A percentile compares a stretch with the other conserved stretches of the same genome.
phyloP scores from a whole-genome alignment of 2,329 filamentous ascomycete genomes.

The Fusarium zealandicum region DNA sequence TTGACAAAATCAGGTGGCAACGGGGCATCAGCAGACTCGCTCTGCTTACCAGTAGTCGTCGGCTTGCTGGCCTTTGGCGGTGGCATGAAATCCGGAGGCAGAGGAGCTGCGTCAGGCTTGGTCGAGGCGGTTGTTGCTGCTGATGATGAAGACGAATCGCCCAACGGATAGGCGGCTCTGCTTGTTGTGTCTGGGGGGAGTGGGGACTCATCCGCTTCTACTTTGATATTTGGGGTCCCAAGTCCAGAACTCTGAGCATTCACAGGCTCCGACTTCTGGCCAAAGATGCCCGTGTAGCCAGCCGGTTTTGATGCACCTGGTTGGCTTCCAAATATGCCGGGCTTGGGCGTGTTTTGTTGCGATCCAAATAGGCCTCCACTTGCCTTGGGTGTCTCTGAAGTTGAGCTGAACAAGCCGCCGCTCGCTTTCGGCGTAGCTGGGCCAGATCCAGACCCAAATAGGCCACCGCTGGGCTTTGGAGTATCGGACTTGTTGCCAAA shows the following conservation, averaged over 20 bases:
- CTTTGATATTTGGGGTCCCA: conserved; percentile 49
- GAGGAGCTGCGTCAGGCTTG: conserved; percentile 47
- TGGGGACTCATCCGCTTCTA: conserved; percentile 50
- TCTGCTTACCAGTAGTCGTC: conserved; percentile 14
- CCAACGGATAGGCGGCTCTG: conserved; percentile 57
- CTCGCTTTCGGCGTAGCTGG: conserved; percentile 28
- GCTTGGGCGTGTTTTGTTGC: conserved; percentile 34
- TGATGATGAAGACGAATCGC: conserved; percentile 62
- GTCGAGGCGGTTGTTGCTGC: conserved; percentile 45
- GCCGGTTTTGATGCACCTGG: conserved; percentile 31
- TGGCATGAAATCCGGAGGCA: conserved; percentile 52
- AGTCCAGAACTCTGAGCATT: conserved; percentile 22
- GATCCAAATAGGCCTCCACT: conserved; percentile 32
- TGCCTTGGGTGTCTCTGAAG: conserved; percentile 42
- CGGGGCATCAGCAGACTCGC: conserved; percentile 39
- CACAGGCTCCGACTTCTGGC: conserved; percentile 26
- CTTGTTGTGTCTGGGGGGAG: conserved; percentile 64
- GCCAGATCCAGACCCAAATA: conserved; percentile 39
- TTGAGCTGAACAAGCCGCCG: conserved; percentile 33
- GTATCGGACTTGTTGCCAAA: conserved; percentile 42
- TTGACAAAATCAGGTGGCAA: conserved; percentile 45
- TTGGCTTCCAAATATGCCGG: conserved; percentile 32
- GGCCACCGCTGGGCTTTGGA: conserved; percentile 35
- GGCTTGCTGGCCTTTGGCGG: conserved; percentile 31
- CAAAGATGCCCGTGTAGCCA: conserved; percentile 37